Evolutionary conservation across 2,329 filamentous ascomycete genomes (phyloP), one percentile per base, ranked within the genome.

Genomic region (Botrytis squamosa): DNA sequence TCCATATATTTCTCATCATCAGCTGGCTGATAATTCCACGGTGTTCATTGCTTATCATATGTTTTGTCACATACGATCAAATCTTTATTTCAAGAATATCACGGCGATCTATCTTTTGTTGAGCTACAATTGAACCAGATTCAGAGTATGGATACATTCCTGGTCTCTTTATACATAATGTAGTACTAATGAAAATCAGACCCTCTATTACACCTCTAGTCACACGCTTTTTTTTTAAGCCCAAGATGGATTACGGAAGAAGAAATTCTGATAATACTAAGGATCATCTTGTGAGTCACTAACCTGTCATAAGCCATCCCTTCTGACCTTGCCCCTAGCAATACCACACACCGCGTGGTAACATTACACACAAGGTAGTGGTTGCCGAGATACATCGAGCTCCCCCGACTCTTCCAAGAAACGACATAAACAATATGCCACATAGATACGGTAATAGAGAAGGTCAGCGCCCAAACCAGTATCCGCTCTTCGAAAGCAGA

Each of bases 201-300:
- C 33, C 20, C 3, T 59, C 16, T 18, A 10, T 16, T 9, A 10
- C 55, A 20, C 16, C 29, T 59, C 18, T 16, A 59, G 3, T 33
- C 7, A 59, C 55, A 16, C 60, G 12, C 33, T 29, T 33, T 18
- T 40, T 63, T 14, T 22, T n/a, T 6, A n/a, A 25, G 25, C 25
- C 60, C 36, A 63, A 42, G 22, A 63, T 63, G 60, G 22, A 40
- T 63, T 5, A 38, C 18, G 60, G 36, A 63, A 63, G 60, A 63
- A 63, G 60, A 38, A 63, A 63, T 63, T 63, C 60, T 18, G 60
- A 63, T 38, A 63, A 63, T 16, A 42, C 60, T 14, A 63, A 63
- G 22, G 36, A 63, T 42, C 60, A 63, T 16, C 36, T 63, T 3
- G 36, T 63, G 42, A n/a, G 36, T 63, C 36, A 63, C 40, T n/a